Base-by-base conservation (phyloP, 1,284 basidiomycete species). In the Fomitopsis palustris region DNA sequence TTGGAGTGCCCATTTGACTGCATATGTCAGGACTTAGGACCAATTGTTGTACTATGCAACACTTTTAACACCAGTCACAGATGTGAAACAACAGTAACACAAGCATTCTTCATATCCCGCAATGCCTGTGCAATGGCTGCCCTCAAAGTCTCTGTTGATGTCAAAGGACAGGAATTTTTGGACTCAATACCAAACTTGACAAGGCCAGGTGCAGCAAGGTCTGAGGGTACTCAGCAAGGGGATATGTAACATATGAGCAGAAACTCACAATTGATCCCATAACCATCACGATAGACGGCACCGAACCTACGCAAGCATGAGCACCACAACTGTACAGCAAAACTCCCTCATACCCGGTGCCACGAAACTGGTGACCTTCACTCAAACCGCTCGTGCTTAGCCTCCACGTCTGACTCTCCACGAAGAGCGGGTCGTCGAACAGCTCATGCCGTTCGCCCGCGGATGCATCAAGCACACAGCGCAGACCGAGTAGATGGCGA, bases 101-200 rank as follows among this genome's bases (percentile, higher is more conserved):
- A 89, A 14, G 87, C 74, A 31, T 69, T 65, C 62, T 79, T 80
- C 86, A 98, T 92, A 65, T 93, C 88, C 58, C 79, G 70, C 64
- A 98, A 74, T 17, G 90, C 86, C 59, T 84, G 78, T n/a, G 78
- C 75, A 54, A 98, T 74, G 51, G 85, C 83, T 60, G 79, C 69
- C 68, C 91, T 87, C 73, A 97, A 93, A 27, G 64, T 60, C 10
- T 80, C 77, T 10, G 95, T 96, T 29, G 90, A 92, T 27, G 93
- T 95, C 37, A 76, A 71, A 6, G 80, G 70, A 66, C 81, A 86
- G 8, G 90, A 90, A 64, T 82, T 77, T 74, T 98, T 98, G 57
- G 90, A 92, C 75, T 98, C 96, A 70, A 98, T 88, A 2, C 96
- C 96, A 76, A 98, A 96, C 75, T 96, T 97, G 75, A 98, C 83